Evolutionary conservation across 2,329 filamentous ascomycete species (phyloP).

Genomic region (Sordariomycetes sp.): DNA sequence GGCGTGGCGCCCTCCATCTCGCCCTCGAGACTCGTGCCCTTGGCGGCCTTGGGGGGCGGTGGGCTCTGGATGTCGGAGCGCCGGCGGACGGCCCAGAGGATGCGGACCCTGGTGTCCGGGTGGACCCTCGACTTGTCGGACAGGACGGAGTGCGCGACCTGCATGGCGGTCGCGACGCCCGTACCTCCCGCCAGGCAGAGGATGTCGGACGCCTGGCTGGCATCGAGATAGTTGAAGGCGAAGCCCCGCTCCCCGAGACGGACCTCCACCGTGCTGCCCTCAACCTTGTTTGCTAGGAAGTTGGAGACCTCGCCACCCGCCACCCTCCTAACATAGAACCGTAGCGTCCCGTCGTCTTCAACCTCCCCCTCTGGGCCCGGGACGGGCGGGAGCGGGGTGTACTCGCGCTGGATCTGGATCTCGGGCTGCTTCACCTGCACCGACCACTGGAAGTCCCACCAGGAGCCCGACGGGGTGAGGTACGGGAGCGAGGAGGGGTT

Average conservation of each 20-base stretch:
- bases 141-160: constrained; percentile 55
- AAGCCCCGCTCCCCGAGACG: constrained; percentile 21
- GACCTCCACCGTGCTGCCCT: constrained; percentile 55
- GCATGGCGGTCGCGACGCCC: constrained; percentile 79
- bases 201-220: constrained; percentile 25
- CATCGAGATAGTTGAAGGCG: background rate
- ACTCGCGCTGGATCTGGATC: constrained; percentile 80
- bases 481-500: constrained; percentile 12
- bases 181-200: constrained; percentile 88
- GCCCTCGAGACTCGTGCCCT: constrained; percentile 8
- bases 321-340: constrained; percentile 69
- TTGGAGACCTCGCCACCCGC: constrained; percentile 72
- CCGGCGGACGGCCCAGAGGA: constrained; percentile 71
- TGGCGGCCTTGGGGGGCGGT: background rate
- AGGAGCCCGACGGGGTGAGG: constrained; percentile 10
- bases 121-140: constrained; percentile 12
- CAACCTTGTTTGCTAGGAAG: constrained; percentile 56
- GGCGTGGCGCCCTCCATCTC: constrained; percentile 21
- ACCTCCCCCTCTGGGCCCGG: constrained; percentile 15
- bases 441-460: constrained; percentile 58
- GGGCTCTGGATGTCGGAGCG: constrained; percentile 32
- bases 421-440: constrained; percentile 92
- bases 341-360: constrained; percentile 30
- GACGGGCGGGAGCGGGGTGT: constrained; percentile 67
- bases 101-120: constrained; percentile 33